Evolutionary conservation across 208 protist species (phyloP), one percentile per base, ranked within the genome.

Genomic region (Crithidia brevicula): DNA sequence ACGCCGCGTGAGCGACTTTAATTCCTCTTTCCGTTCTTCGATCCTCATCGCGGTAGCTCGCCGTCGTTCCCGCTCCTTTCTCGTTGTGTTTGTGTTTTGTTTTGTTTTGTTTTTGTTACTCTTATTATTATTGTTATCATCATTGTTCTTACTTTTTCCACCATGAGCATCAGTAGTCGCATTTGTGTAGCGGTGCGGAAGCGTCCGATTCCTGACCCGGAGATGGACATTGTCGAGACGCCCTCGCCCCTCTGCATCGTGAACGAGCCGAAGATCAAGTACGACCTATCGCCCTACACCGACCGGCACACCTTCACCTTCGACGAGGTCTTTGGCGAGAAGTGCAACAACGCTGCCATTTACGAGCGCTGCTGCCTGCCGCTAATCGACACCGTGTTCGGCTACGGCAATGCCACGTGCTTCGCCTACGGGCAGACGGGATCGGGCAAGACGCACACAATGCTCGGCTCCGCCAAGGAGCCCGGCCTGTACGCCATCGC

Each of bases 341-440:
- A 77, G 57, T 65, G 69, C 45, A 92, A 88, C 79, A 99, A 99
- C 65, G 74, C 88, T 40, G 66, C 81, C n/a, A 82, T 99, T 23
- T 99, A 99, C 84, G 61, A 92, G 43, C 76, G 85, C 23, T 98
- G 96, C 60, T 97, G 96, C 40, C 74, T 89, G 28, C 97, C 96
- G 27, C 85, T 99, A 4, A 90, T 99, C 33, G 92, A 98, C 45
- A 97, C 92, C n/a, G 91, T 99, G 8, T 98, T 99, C 72, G 89
- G 86, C 49, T 75, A 96, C 47, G 97, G 96, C 34, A 98, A 97
- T 33, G 98, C 96, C 4, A 99, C 98, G 11, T 98, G 96, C 74
- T 99, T 99, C 79, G 97, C 97, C 20, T 99, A 99, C 70, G 98
- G 98, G 23, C 98, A 99, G 70, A 99, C 98, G n/a, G 97, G 97